Evolutionary conservation across 2,329 filamentous ascomycete species (phyloP).

Genomic region (Trichoderma sp.): DNA sequence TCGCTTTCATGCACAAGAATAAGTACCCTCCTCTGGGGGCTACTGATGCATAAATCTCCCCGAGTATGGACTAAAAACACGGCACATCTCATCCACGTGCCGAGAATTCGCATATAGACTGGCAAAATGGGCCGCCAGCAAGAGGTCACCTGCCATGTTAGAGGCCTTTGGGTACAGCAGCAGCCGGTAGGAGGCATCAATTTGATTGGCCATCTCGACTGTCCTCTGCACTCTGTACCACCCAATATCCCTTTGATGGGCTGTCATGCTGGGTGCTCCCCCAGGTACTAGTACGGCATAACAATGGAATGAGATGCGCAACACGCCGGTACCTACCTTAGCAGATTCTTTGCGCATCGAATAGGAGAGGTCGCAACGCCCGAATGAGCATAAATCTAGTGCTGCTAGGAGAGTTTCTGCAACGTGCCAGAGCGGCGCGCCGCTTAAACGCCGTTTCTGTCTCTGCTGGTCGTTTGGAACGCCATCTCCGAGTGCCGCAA

Average conservation of each 20-base stretch:
- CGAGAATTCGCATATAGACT: background rate
- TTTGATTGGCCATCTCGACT: background rate
- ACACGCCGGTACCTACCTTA: background rate
- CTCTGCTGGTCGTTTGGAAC: background rate
- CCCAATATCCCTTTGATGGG: background rate
- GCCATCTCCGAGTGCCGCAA: background rate
- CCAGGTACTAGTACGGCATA: background rate
- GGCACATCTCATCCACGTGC: conserved; percentile 21
- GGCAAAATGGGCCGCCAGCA: background rate
- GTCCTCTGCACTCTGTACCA: background rate
- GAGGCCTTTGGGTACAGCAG: background rate
- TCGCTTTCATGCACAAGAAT: background rate
- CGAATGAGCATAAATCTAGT: background rate
- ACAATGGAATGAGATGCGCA: background rate
- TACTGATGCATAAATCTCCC: conserved; percentile 19
- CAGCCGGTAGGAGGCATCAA: background rate
- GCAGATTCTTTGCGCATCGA: background rate
- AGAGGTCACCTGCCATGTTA: conserved; percentile 19
- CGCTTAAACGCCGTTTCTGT: background rate
- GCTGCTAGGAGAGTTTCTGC: background rate
- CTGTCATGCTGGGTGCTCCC: background rate
- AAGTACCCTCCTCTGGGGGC: too few species aligned
- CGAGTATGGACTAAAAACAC: background rate
- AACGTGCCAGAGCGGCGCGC: background rate
- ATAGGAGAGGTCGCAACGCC: background rate